phyloP scores from a whole-genome alignment of 73 alveolate species.

The Uronychia binucleata region DNA sequence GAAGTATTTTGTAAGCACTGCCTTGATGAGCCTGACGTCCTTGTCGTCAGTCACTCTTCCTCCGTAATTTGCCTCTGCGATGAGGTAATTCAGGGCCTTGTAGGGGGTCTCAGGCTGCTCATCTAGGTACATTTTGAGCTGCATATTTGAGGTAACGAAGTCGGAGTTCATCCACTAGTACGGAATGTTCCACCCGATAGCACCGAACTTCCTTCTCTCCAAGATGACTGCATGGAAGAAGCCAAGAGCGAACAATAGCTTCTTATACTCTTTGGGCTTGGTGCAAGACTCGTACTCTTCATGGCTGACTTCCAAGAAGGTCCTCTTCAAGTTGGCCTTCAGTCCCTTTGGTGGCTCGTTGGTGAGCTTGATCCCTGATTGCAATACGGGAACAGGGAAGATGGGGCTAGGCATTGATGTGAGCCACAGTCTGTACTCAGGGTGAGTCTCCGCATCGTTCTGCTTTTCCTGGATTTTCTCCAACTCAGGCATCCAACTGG shows the following conservation, averaged over 20 bases:
- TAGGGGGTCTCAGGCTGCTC: slow-evolving; percentile 95
- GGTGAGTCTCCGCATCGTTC: slow-evolving; percentile 93
- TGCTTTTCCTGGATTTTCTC: slow-evolving; percentile 98
- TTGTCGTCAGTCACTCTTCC: slow-evolving; percentile 99
- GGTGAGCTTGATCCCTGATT: slow-evolving; percentile 94
- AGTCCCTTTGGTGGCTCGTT: slow-evolving; percentile 99
- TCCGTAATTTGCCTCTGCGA: slow-evolving; percentile 98
- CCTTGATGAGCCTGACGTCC: slow-evolving; percentile 97
- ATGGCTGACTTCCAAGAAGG: slow-evolving; percentile 88
- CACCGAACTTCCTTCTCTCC: slow-evolving; percentile 99
- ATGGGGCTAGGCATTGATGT: slow-evolving; percentile 99
- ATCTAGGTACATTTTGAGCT: slow-evolving; percentile 94
- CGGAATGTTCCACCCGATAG: slow-evolving; percentile 99
- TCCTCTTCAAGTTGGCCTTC: slow-evolving; percentile 97
- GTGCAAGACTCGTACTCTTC: slow-evolving; percentile 93
- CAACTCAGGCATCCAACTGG: slow-evolving; percentile 99
- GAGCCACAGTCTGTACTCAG: slow-evolving; percentile 98
- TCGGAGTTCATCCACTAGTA: slow-evolving; percentile 99
- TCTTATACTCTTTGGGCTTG: slow-evolving; percentile 91
- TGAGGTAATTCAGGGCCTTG: slow-evolving; percentile 88
- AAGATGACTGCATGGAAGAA: slow-evolving; percentile 99
- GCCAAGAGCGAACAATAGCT: slow-evolving; percentile 97
- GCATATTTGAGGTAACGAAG: slow-evolving; percentile 93
- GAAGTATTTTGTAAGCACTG: slow-evolving; percentile 93
- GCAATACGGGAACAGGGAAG: slow-evolving; percentile 99